These are phyloP conservation scores for Xylariaceae sp. DNA, from an alignment of 2,329 filamentous ascomycete genomes.

Conservation along the genomic window DNA sequence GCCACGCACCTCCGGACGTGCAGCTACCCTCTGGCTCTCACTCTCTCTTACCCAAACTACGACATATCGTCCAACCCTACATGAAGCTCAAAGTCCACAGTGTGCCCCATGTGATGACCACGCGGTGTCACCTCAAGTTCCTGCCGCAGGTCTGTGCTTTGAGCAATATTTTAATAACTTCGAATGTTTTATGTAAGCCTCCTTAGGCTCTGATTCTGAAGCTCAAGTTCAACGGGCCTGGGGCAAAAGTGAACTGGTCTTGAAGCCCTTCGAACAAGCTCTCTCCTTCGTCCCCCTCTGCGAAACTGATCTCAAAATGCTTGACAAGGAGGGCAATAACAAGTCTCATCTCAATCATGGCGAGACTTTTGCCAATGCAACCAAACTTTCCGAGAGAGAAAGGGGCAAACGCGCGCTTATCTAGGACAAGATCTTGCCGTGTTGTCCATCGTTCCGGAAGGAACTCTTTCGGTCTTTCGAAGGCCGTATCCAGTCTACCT, in stretches of 20 bases:
- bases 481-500: slow-evolving; percentile 14
- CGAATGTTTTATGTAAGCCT: background rate
- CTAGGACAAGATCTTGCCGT: slow-evolving; percentile 12
- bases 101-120: too few relatives aligned
- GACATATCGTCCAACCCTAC: too few relatives aligned
- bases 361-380: slow-evolving; percentile 18
- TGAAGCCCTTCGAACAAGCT: slow-evolving; percentile 12
- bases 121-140: too few relatives aligned
- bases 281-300: slow-evolving; percentile 11
- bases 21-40: too few relatives aligned
- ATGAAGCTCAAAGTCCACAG: too few relatives aligned
- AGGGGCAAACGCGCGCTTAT: slow-evolving; percentile 2
- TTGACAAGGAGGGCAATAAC: slow-evolving; percentile 17
- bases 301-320: slow-evolving; percentile 17
- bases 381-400: slow-evolving; percentile 11
- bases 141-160: too few relatives aligned
- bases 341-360: slow-evolving; percentile 20
- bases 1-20: too few relatives aligned
- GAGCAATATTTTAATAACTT: background rate
- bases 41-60: too few relatives aligned
- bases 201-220: slow-evolving; percentile 9
- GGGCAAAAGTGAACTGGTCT: slow-evolving; percentile 20
- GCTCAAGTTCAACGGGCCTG: slow-evolving; percentile 11
- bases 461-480: slow-evolving; percentile 12
- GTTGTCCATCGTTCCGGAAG: slow-evolving; percentile 22